Conservation (phyloP, 2,329 filamentous ascomycete species). For the Diaporthe vaccinii region DNA sequence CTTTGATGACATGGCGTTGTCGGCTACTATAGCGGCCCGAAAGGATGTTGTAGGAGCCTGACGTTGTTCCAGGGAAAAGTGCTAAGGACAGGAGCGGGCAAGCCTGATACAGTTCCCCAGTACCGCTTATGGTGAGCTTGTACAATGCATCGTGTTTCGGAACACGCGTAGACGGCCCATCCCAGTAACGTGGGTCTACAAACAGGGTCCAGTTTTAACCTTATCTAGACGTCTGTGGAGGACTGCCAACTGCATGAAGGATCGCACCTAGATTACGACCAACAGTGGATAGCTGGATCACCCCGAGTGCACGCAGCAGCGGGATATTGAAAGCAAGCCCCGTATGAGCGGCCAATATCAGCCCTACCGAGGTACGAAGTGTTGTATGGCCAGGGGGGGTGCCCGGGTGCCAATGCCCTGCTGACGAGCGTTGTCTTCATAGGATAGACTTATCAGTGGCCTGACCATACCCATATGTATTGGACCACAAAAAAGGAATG, state of each 20-base stretch:
- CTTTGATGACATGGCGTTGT: no score
- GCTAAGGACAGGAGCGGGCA: no score
- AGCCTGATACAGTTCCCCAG: no score
- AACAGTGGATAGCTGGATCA: not conserved
- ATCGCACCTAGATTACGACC: no score
- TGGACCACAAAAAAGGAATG: not conserved
- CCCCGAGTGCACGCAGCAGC: not conserved
- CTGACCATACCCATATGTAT: not conserved
- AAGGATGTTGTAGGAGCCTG: no score
- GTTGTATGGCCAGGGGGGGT: not conserved
- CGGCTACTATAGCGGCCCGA: no score
- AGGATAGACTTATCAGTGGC: not conserved
- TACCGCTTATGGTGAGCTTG: no score
- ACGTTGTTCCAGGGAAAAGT: no score
- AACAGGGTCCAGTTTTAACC: not conserved
- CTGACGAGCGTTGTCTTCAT: not conserved
- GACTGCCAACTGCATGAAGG: not conserved
- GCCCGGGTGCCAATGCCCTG: not conserved
- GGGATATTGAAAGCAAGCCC: not conserved
- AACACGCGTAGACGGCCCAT: not conserved
- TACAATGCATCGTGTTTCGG: not conserved
- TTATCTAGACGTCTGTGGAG: not conserved
- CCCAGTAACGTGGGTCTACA: not conserved
- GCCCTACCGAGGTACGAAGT: not conserved
- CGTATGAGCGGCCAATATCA: not conserved